Evolutionary conservation across 495 filamentous ascomycete species (phyloP).

Genomic region (Durotheca rogersii): DNA sequence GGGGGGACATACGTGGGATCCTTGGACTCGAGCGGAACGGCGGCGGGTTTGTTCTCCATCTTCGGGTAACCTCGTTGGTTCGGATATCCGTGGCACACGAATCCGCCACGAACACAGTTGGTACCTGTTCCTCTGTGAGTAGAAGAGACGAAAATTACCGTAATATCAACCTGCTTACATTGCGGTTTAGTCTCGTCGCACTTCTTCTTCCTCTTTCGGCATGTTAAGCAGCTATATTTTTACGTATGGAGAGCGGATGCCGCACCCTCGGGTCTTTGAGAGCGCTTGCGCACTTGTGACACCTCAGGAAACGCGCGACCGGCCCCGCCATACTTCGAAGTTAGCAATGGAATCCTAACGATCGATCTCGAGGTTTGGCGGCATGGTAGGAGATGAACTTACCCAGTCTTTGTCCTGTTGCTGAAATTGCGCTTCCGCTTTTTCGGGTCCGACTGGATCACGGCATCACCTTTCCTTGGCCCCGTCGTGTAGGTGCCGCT

Average conservation of each 20-base stretch:
- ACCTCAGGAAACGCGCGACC: conserved; percentile 14
- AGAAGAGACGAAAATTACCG: conserved; percentile 7
- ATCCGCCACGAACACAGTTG: conserved; percentile 90
- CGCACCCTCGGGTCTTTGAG: conserved; percentile 13
- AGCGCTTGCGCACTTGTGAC: conserved; percentile 5
- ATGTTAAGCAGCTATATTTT: conserved; percentile 75
- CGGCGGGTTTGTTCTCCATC: conserved; percentile 58
- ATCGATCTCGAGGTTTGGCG: not conserved
- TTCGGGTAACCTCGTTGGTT: conserved; percentile 72
- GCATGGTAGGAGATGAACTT: conserved; percentile 10
- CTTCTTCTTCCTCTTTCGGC: conserved; percentile 94
- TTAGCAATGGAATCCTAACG: conserved; percentile 19
- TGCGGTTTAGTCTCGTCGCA: conserved; percentile 94
- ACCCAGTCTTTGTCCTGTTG: conserved; percentile 89
- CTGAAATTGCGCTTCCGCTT: conserved; percentile 87
- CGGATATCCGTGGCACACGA: conserved; percentile 88
- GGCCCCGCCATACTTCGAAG: conserved; percentile 24
- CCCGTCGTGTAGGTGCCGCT: conserved; percentile 47
- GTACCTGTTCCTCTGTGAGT: conserved; percentile 59
- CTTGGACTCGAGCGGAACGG: conserved; percentile 83
- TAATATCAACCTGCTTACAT: conserved; percentile 57
- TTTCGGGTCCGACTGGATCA: conserved; percentile 70
- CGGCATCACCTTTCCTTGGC: conserved; percentile 46
- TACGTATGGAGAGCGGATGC: conserved; percentile 24
- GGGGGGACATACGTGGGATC: conserved; percentile 63